A percentile compares a stretch with the other conserved stretches of the same genome.
These are phyloP conservation scores for Gonium pectorale DNA, from an alignment of 139 green algal genomes.

Conservation along the genomic window DNA sequence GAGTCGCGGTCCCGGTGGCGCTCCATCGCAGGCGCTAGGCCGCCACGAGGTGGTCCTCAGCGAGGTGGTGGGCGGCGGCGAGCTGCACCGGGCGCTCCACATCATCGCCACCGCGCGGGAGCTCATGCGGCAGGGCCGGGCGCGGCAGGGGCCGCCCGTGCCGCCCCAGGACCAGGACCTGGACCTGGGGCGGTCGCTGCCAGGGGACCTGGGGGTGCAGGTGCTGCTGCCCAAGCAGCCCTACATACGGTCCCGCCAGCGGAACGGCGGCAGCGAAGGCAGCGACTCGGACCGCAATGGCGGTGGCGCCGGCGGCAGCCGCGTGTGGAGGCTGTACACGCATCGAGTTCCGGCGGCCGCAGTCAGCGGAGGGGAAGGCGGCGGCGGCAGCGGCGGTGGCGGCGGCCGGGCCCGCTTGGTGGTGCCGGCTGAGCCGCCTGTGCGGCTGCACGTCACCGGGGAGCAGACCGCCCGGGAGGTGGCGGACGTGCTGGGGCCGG, in stretches of 20 bases:
- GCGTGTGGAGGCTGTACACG: conserved; percentile 8
- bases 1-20: too few relatives aligned
- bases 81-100: neutral
- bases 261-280: neutral
- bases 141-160: too few relatives aligned
- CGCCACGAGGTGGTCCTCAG: conserved; percentile 2
- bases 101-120: neutral
- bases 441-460: neutral
- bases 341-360: neutral
- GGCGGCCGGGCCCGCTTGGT: neutral
- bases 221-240: conserved; percentile 22
- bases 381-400: neutral
- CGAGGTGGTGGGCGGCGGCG: neutral
- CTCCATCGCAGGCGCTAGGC: neutral
- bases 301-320: neutral
- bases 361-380: neutral
- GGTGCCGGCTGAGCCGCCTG: neutral
- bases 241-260: neutral
- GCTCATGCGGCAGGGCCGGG: neutral
- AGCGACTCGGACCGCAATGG: neutral
- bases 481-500: neutral
- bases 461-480: neutral
- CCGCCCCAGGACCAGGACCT: too few relatives aligned
- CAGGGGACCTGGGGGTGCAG: conserved; percentile 1
- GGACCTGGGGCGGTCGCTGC: too few relatives aligned